Evolutionary conservation across 2,329 filamentous ascomycete genomes (phyloP).

Genomic region (Diatrype stigma): DNA sequence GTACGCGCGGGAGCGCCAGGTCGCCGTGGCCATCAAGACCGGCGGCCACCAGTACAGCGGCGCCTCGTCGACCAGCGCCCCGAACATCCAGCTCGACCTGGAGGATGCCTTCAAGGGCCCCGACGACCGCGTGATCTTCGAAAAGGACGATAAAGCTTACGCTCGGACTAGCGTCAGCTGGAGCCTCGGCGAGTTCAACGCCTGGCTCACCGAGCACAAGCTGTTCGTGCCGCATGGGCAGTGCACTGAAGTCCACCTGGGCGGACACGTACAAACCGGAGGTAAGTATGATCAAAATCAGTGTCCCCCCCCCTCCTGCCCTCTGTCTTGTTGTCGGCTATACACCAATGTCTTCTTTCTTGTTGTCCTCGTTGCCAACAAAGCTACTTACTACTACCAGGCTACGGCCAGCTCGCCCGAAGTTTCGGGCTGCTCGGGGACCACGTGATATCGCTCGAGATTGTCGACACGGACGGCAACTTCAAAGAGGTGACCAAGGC

Average conservation of each 20-base stretch:
- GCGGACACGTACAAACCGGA: constrained; percentile 44
- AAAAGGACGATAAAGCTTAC: constrained; percentile 30
- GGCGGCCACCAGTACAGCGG: constrained; percentile 49
- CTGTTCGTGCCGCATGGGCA: constrained; percentile 44
- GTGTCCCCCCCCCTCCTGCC: too few species aligned
- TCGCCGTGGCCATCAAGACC: constrained; percentile 41
- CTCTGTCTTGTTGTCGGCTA: too few species aligned
- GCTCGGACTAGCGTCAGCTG: constrained; percentile 38
- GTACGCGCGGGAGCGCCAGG: constrained; percentile 35
- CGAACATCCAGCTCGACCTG: constrained; percentile 44
- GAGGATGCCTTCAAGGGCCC: constrained; percentile 32
- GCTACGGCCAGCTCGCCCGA: constrained; percentile 41
- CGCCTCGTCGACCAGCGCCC: constrained; percentile 39
- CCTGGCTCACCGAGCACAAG: constrained; percentile 34
- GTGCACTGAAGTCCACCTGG: constrained; percentile 40
- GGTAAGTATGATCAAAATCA: too few species aligned
- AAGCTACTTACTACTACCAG: constrained; percentile 9
- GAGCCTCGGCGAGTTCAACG: constrained; percentile 38
- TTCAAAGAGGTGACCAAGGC: constrained; percentile 42
- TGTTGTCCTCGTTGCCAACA: too few species aligned
- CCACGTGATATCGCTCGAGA: constrained; percentile 43
- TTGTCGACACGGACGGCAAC: constrained; percentile 43
- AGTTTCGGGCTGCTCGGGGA: constrained; percentile 52
- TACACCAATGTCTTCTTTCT: too few species aligned
- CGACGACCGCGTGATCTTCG: constrained; percentile 27